phyloP scores from a whole-genome alignment of 805 yeast species.

The Metschnikowia arizonensis region DNA sequence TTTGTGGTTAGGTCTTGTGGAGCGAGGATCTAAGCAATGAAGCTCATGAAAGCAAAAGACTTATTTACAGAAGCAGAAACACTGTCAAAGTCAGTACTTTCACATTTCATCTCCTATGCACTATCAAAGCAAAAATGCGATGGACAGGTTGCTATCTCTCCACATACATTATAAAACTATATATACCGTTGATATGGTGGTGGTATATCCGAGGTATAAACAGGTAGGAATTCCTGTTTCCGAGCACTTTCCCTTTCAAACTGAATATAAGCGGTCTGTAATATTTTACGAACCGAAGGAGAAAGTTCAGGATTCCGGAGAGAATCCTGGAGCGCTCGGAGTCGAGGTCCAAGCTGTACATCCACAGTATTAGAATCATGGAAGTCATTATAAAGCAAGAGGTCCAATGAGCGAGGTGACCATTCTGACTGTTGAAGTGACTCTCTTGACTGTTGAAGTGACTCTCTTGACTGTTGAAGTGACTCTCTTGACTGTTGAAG shows the following conservation, averaged over 20 bases:
- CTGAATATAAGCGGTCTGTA: slow-evolving; percentile 13
- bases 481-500: too few relatives aligned
- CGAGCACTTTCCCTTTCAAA: slow-evolving; percentile 14
- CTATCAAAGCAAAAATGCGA: too few relatives aligned
- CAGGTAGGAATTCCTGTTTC: slow-evolving; percentile 13
- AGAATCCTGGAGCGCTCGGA: slow-evolving; percentile 14
- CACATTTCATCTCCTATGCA: too few relatives aligned
- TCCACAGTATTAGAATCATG: slow-evolving; percentile 10
- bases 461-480: too few relatives aligned
- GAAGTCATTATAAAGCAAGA: slow-evolving; percentile 6
- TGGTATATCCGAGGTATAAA: slow-evolving; percentile 13
- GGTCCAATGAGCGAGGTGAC: slow-evolving; percentile 5
- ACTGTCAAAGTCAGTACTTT: too few relatives aligned
- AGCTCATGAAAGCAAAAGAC: too few relatives aligned
- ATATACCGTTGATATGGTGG: slow-evolving; percentile 11
- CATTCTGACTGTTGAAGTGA: neutral
- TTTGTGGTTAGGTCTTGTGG: too few relatives aligned
- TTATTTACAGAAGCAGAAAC: too few relatives aligned
- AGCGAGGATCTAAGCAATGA: too few relatives aligned
- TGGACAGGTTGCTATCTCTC: too few relatives aligned
- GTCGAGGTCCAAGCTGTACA: slow-evolving; percentile 14
- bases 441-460: too few relatives aligned
- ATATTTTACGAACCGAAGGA: slow-evolving; percentile 11
- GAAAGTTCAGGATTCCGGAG: slow-evolving; percentile 14
- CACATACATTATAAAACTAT: too few relatives aligned